These are phyloP conservation scores for Pichia deserticola DNA, from an alignment of 805 yeast genomes.

Conservation along the genomic window DNA sequence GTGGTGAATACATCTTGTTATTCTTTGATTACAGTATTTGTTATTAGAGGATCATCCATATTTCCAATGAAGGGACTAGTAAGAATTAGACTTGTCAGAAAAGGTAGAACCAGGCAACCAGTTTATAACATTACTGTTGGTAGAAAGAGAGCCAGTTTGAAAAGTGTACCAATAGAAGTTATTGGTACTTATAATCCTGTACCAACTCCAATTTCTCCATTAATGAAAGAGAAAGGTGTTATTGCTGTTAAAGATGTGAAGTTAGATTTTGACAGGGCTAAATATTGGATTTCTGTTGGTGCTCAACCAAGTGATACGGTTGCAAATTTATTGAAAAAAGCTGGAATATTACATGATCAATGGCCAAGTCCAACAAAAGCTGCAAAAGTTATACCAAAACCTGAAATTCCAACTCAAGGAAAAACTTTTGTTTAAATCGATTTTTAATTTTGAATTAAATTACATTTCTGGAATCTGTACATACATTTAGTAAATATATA, in stretches of 20 bases:
- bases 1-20: neutral
- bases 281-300: constrained; percentile 96
- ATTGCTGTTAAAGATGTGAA: constrained; percentile 69
- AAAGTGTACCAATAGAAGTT: constrained; percentile 87
- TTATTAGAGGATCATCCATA: neutral
- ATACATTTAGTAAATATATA: neutral
- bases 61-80: constrained; percentile 56
- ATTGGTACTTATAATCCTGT: constrained; percentile 88
- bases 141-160: constrained; percentile 67
- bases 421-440: constrained; percentile 19
- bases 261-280: constrained; percentile 80
- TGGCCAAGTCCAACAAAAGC: constrained; percentile 46
- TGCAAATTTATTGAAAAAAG: constrained; percentile 65
- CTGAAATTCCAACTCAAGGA: constrained; percentile 17
- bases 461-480: neutral
- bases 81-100: constrained; percentile 83
- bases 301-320: constrained; percentile 90
- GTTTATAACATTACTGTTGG: constrained; percentile 89
- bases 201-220: constrained; percentile 60
- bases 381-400: constrained; percentile 16
- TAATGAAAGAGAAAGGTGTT: constrained; percentile 47
- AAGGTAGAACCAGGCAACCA: constrained; percentile 85
- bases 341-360: constrained; percentile 56
- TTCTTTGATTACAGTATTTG: no score
- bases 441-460: no score